Conservation (phyloP, 202 grass and related monocot species). For the Panicum hallii region DNA sequence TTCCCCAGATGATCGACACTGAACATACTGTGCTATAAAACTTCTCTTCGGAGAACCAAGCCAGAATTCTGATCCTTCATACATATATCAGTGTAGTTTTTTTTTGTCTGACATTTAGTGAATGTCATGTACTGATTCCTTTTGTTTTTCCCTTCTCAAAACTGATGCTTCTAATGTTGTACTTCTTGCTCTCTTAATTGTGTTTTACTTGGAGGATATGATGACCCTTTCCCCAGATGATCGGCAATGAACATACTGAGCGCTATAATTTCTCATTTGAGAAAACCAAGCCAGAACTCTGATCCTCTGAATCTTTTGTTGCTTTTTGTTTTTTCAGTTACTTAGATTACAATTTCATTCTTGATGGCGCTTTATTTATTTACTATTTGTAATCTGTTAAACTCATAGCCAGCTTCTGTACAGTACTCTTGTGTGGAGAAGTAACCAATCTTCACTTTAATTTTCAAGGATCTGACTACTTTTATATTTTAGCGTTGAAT, state of each 20-base stretch:
- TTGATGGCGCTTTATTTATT: neutral
- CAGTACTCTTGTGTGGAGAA: neutral
- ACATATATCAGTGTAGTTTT: neutral
- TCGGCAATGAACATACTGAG: slow-evolving; percentile 61
- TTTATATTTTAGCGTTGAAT: slow-evolving; percentile 8
- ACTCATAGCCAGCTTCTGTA: neutral
- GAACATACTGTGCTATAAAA: slow-evolving; percentile 25
- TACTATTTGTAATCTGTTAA: neutral
- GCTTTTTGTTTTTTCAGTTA: neutral
- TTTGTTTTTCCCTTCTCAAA: no score
- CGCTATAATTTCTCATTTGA: slow-evolving; percentile 48
- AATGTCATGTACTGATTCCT: neutral
- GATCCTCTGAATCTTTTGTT: slow-evolving; percentile 35
- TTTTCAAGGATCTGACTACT: neutral
- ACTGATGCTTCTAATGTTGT: neutral
- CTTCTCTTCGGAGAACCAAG: slow-evolving; percentile 55
- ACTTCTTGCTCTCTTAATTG: neutral
- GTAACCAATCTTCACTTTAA: neutral
- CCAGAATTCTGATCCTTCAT: slow-evolving; percentile 51
- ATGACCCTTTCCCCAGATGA: slow-evolving; percentile 77
- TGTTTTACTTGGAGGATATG: slow-evolving; percentile 38
- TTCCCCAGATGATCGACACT: slow-evolving; percentile 56
- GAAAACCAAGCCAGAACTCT: slow-evolving; percentile 67
- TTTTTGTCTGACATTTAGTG: neutral
- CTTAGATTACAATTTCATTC: neutral